Evolutionary conservation across 352 stramenopile species (phyloP), one percentile per base, ranked within the genome.

Genomic region (Pythium sp.): DNA sequence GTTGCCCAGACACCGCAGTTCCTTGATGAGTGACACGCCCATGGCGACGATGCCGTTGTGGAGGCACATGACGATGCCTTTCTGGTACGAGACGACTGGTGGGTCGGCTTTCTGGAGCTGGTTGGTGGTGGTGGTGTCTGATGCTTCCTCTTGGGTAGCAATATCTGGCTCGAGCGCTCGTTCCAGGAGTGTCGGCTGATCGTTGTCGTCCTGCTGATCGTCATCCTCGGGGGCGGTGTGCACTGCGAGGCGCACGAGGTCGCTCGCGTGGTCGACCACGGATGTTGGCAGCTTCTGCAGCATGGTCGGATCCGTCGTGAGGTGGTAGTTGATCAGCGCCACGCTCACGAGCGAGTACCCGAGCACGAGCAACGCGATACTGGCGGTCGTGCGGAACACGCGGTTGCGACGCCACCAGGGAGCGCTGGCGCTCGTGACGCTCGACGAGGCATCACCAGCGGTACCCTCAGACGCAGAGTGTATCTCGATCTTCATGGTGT

Each of bases 1-100:
- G 62, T 83, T 84, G 24, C 76, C 76, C 11, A 84, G 59, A n/a
- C 77, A 82, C 5, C 78, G 78, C 55, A 86, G 64, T 36, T 88
- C 78, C n/a, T 72, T 74, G 41, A 83, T 84, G 46, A 86, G 51
- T 54, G 76, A 82, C 36, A 82, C 69, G 14, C 76, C 78, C 20
- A 88, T 62, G 15, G 76, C 72, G 28, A 76, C 57, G 36, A 84
- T 80, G 12, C 65, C 68, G 55, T 86, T 67, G 65, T 84, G 76
- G 22, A 81, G 54, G 14, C 74, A 78, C 46, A 84, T 62, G 34
- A 88, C 51, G 43, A 79, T 73, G 26, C 79, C 77, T 55, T 63
- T 62, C 5, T 62, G 38, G 20, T 58, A 58, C 56, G 43, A 30
- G 15, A 66, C 51, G 3, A 56, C 26, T 8, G 26, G 26, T 9